phyloP scores from a whole-genome alignment of 148 eudicot genomes.

The Dysphania ambrosioides region DNA sequence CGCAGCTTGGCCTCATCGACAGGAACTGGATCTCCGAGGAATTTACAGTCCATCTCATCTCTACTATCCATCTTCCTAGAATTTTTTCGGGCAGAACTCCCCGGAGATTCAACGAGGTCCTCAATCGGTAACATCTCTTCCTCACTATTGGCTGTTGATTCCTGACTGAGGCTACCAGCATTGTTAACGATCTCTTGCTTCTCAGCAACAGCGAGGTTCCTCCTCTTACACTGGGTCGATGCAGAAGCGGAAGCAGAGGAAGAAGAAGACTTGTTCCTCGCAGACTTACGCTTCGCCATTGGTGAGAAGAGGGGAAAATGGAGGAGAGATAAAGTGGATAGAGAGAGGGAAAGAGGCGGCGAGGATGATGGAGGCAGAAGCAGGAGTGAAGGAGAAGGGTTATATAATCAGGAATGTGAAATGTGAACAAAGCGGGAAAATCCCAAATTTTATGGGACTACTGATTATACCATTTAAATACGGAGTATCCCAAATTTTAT shows the following conservation, averaged over 20 bases:
- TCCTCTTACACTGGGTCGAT: constrained; percentile 5
- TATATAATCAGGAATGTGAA: background rate
- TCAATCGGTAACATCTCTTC: background rate
- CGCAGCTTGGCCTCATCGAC: constrained; percentile 37
- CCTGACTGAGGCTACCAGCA: background rate
- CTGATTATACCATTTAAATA: too few relatives aligned
- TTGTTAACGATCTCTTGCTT: background rate
- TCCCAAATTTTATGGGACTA: constrained; percentile 5
- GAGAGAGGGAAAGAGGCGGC: background rate
- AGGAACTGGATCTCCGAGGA: constrained; percentile 43
- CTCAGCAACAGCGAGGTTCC: background rate
- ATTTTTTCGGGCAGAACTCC: background rate
- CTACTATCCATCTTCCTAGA: background rate
- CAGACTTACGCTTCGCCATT: constrained; percentile 29
- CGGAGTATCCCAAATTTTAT: too few relatives aligned
- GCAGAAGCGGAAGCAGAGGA: constrained; percentile 13
- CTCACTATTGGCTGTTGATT: background rate
- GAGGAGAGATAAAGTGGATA: background rate
- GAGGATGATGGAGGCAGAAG: background rate
- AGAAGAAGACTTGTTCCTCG: constrained; percentile 13
- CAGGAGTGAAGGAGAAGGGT: background rate
- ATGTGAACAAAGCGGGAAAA: constrained; percentile 32
- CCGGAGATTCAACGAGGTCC: background rate
- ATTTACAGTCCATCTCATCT: constrained; percentile 26
- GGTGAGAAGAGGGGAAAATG: too few relatives aligned